Evolutionary conservation across 352 stramenopile genomes (phyloP).

Genomic region (Phytopythium ostracodes): DNA sequence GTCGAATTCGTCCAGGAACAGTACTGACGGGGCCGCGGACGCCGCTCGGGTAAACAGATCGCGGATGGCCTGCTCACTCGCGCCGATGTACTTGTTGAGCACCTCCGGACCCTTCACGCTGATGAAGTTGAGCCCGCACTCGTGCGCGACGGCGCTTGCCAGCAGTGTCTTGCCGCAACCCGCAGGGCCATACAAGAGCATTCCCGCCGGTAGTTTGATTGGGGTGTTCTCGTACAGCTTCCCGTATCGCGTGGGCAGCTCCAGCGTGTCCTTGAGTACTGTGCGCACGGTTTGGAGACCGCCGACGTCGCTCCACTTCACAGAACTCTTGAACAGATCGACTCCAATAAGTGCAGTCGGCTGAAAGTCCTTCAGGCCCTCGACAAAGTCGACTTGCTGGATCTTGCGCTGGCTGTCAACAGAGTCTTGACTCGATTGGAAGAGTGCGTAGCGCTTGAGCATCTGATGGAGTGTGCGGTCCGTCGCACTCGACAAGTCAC

Average conservation of each 20-base stretch:
- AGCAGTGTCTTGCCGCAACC: constrained; percentile 90
- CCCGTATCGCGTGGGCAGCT: constrained; percentile 74
- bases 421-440: constrained; percentile 6
- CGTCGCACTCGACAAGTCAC: constrained; percentile 64
- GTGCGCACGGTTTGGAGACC: constrained; percentile 74
- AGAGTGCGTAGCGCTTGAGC: constrained; percentile 40
- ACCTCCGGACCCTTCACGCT: constrained; percentile 89
- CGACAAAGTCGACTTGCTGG: constrained; percentile 64
- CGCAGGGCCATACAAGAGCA: constrained; percentile 88
- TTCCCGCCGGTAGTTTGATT: constrained; percentile 79
- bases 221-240: constrained; percentile 81
- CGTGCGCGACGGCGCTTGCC: constrained; percentile 81
- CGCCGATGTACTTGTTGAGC: constrained; percentile 90
- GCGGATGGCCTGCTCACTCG: constrained; percentile 86
- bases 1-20: constrained; percentile 93
- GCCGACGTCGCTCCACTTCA: constrained; percentile 87
- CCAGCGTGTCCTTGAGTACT: constrained; percentile 88
- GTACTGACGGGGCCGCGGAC: constrained; percentile 67
- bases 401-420: constrained; percentile 21
- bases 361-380: constrained; percentile 76
- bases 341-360: constrained; percentile 76
- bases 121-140: constrained; percentile 89
- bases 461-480: constrained; percentile 66
- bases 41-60: constrained; percentile 81
- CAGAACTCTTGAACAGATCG: constrained; percentile 80